Base-by-base conservation (phyloP, 352 stramenopile species). In the Phytophthora ramorum region DNA sequence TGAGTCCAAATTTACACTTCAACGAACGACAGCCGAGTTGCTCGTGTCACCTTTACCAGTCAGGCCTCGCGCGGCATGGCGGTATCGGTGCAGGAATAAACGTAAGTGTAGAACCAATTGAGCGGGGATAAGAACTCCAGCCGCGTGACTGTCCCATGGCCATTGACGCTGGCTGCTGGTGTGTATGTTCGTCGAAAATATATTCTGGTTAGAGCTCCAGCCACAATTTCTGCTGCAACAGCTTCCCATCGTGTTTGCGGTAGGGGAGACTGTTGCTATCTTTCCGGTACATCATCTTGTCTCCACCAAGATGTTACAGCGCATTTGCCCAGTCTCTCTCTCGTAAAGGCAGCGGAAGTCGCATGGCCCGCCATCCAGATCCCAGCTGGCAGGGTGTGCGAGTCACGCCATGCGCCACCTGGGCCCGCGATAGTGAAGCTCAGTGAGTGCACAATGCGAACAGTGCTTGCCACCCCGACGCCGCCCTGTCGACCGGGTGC, bases 351-450 rank as follows among this genome's bases (percentile, higher is more conserved):
- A n/a, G 46, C 43, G 24, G 22, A 44, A 56, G 41, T 19, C 13
- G 28, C 17, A 57, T 47, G 41, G 52, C 28, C 3, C 47, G 55
- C 17, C 28, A 55, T 67, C 26, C 66, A 46, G 62, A 67, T 60
- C 5, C 34, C 66, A 70, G 40, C 66, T 69, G 66, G 38, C 53
- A 41, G 49, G 37, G 26, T 63, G 19, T 34, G 47, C 49, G 32
- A 28, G 35, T 61, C 58, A 69, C 47, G 49, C 34, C 56, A 71
- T 24, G 20, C 51, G 38, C 52, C 68, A 69, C 22, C 32, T 72
- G 63, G 53, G 34, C 17, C 10, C 32, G 8, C 32, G 44, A 69
- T 71, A 75, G 38, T 55, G 51, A 68, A 55, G 5, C 20, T 41
- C 35, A 75, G 62, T 71, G 47, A 47, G 13, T 32, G 4, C 10